Evolutionary conservation across 345 rosid genomes (phyloP), one percentile per base, ranked within the genome.

Genomic region (Populus deltoides): DNA sequence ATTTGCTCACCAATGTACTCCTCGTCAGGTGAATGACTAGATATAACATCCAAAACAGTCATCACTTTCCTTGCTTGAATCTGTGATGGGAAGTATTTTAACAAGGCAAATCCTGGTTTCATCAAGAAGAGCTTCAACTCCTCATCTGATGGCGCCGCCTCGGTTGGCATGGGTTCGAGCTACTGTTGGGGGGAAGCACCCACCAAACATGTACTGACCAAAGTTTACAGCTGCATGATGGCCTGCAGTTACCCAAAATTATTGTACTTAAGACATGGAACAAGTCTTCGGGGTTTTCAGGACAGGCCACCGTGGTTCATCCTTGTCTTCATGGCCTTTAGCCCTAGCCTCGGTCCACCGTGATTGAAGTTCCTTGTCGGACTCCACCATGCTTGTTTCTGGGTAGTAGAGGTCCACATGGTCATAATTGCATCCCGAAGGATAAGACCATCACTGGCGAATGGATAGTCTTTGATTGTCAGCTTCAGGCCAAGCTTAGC

Each of bases 181-280:
- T 1, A 82, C 73, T 39, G 88, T 85, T 83, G 0, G 88, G 0
- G 88, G 90, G 82, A 85, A 82, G 73, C 83, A 83, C 5, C 87
- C 88, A 16, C 72, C 85, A 51, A 43, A 85, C 33, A 77, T 31
- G 43, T 83, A 83, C 70, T 85, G 88, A 3, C 87, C 87, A 49
- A 85, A 85, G 76, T 85, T 87, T 27, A 87, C 90, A 7, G 88
- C 86, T 5, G 90, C 90, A 25, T 87, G 90, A 70, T 81, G 88
- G 10, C 80, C 90, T 0, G 90, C 83, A 29, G 87, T 8, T 18
- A 85, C 83, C 90, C 90, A 87, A 2, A 2, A 70, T 66, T 9
- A 87, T 85, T 8, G 76, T 78, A 1, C 76, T 66, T 17, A 72
- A 35, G 17, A 36, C 57, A 5, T 49, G 76, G 20, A 72, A 35